Evolutionary conservation across 352 stramenopile species (phyloP).

Genomic region (Pythium biforme): DNA sequence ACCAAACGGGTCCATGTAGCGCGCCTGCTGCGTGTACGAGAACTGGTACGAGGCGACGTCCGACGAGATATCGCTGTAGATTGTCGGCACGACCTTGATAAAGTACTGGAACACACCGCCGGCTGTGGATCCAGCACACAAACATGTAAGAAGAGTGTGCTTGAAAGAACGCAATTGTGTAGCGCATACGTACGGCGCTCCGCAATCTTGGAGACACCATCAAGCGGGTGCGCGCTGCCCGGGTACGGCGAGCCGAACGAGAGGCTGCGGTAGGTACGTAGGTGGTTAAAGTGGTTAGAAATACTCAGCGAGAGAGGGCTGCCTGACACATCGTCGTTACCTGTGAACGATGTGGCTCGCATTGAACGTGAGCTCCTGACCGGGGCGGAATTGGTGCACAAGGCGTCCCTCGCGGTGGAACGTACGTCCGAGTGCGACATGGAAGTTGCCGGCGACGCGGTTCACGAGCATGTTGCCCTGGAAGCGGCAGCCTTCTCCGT

Average conservation of each 20-base stretch:
- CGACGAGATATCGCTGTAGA: constrained; percentile 76
- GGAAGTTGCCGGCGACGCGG: constrained; percentile 83
- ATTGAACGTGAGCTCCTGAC: constrained; percentile 79
- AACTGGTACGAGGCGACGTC: constrained; percentile 81
- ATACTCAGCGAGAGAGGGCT: neutral
- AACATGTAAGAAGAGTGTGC: constrained; percentile 3
- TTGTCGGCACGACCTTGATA: constrained; percentile 86
- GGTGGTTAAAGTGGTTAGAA: neutral
- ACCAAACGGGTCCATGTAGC: constrained; percentile 65
- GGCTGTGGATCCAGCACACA: constrained; percentile 27
- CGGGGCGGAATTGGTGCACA: constrained; percentile 81
- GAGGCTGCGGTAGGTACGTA: constrained; percentile 33
- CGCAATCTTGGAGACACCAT: constrained; percentile 54
- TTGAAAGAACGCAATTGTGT: too few species aligned
- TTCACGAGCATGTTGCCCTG: constrained; percentile 84
- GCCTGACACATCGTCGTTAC: constrained; percentile 6
- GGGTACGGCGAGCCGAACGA: constrained; percentile 66
- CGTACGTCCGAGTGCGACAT: constrained; percentile 76
- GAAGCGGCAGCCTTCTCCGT: constrained; percentile 80
- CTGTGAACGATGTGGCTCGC: constrained; percentile 77
- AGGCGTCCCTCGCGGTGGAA: constrained; percentile 77
- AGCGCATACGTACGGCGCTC: constrained; percentile 31
- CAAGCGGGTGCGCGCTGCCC: constrained; percentile 41
- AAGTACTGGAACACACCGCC: constrained; percentile 87
- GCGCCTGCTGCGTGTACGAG: constrained; percentile 78